These are phyloP conservation scores for Tuctoria greenei DNA, from an alignment of 176 grass and related monocot genomes.

Conservation along the genomic window DNA sequence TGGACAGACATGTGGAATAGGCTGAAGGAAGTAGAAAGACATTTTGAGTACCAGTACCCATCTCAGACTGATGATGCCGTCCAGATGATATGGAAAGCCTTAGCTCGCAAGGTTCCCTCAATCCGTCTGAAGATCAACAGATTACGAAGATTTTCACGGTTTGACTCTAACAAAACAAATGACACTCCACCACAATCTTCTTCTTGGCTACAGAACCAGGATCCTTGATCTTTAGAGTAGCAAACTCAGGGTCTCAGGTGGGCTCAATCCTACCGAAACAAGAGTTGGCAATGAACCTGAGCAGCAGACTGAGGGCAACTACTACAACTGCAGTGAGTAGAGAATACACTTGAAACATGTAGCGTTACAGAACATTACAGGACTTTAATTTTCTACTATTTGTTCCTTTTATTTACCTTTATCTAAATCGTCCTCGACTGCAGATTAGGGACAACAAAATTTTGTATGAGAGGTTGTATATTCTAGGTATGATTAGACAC, in stretches of 20 bases:
- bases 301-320: not conserved
- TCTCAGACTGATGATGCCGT: constrained; percentile 60
- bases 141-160: constrained; percentile 45
- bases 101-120: constrained; percentile 61
- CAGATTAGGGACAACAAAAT: constrained; percentile 45
- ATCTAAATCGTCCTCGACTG: not conserved
- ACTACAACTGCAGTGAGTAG: constrained; percentile 6
- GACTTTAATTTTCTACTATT: not conserved
- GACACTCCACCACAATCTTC: constrained; percentile 24
- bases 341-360: constrained; percentile 27
- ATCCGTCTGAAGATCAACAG: constrained; percentile 59
- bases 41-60: constrained; percentile 61
- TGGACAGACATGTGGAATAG: constrained; percentile 67
- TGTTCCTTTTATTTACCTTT: constrained; percentile 4
- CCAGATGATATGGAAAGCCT: constrained; percentile 75
- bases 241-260: not conserved
- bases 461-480: constrained; percentile 48
- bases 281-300: constrained; percentile 12
- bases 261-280: constrained; percentile 8
- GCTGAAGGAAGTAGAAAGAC: constrained; percentile 56
- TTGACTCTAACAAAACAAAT: constrained; percentile 40
- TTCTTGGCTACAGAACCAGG: constrained; percentile 46
- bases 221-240: constrained; percentile 26
- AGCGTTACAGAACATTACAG: constrained; percentile 18
- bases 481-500: constrained; percentile 42